These are phyloP conservation scores for Xylaria sp. DNA, from an alignment of 2,329 filamentous ascomycete species.

Conservation along the genomic window DNA sequence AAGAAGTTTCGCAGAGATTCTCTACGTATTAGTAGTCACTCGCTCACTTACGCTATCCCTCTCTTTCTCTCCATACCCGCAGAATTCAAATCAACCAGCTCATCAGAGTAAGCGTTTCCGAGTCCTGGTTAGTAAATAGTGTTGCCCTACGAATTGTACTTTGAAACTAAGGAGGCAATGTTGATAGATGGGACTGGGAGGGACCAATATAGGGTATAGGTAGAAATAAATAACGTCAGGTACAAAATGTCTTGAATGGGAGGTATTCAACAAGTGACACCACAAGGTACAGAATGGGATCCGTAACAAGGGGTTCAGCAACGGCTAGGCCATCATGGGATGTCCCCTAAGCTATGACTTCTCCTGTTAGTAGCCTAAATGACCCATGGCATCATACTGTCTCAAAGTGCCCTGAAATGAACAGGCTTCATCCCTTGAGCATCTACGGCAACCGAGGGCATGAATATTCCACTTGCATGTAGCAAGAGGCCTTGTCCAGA, in stretches of 20 bases:
- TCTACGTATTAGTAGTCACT: background rate
- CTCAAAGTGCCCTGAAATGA: background rate
- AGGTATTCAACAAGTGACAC: background rate
- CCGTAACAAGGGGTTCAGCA: background rate
- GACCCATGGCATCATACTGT: constrained; percentile 18
- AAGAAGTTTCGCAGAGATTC: background rate
- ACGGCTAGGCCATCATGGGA: background rate
- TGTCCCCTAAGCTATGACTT: background rate
- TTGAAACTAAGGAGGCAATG: background rate
- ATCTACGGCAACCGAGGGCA: background rate
- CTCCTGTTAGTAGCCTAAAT: constrained; percentile 1
- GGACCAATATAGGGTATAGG: background rate
- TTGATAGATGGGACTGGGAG: background rate
- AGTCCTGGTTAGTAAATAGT: background rate
- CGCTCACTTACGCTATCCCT: background rate
- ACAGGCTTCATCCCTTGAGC: background rate
- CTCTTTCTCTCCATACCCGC: background rate
- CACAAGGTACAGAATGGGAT: background rate
- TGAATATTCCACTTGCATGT: background rate
- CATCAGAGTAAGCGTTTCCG: background rate
- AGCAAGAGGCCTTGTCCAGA: background rate
- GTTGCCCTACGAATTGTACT: background rate
- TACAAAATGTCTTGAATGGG: background rate
- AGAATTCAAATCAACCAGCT: background rate
- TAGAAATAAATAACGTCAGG: background rate